A percentile compares a stretch with the other conserved stretches of the same genome.
These are phyloP conservation scores for Suillus lakei DNA, from an alignment of 768 basidiomycete genomes.

Conservation along the genomic window DNA sequence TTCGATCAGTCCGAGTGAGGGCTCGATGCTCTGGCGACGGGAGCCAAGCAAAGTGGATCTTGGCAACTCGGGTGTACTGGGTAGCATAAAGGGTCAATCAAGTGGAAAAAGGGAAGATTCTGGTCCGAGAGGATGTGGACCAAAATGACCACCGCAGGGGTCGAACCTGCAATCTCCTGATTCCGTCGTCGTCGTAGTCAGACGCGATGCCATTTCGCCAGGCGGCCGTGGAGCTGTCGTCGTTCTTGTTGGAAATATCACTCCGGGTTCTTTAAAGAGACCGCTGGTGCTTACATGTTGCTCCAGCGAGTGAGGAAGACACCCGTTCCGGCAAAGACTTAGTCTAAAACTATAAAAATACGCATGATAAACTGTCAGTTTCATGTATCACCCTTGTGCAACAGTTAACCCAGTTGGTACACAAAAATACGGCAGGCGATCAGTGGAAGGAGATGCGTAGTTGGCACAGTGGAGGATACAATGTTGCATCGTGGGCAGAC, in stretches of 20 bases:
- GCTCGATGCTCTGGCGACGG: background rate
- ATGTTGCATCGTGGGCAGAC: too few species aligned
- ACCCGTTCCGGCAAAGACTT: background rate
- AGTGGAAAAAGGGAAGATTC: background rate
- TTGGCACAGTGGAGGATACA: too few species aligned
- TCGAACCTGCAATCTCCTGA: constrained; percentile 96
- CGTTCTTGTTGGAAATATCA: background rate
- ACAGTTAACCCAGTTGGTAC: background rate
- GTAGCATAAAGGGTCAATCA: background rate
- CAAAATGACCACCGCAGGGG: constrained; percentile 79
- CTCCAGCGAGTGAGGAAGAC: background rate
- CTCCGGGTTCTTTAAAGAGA: background rate
- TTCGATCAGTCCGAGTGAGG: background rate
- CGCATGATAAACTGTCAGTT: background rate
- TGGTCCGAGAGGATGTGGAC: background rate
- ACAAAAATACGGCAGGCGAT: background rate
- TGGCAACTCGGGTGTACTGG: background rate
- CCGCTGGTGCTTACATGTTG: background rate
- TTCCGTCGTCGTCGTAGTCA: constrained; percentile 70
- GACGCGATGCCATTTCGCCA: constrained; percentile 95
- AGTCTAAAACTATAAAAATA: background rate
- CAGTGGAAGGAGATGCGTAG: too few species aligned
- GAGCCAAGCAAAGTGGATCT: background rate
- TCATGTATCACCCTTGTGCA: background rate
- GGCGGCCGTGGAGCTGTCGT: constrained; percentile 54